These are phyloP conservation scores for Backusella macrospora DNA, from an alignment of 192 early-diverging fungal species.

Conservation along the genomic window DNA sequence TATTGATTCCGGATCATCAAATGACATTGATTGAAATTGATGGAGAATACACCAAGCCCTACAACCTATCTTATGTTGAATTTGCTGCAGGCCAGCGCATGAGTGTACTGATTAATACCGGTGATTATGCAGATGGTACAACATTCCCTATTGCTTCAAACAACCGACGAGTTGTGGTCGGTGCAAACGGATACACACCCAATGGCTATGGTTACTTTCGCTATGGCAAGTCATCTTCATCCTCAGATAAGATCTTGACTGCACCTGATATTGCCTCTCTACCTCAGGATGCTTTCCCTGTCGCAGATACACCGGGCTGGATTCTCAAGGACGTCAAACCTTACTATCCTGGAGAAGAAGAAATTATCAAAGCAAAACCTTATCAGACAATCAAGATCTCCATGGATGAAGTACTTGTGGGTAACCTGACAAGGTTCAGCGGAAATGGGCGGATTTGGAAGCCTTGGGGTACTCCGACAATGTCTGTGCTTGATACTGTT, in stretches of 20 bases:
- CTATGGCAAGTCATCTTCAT: background rate
- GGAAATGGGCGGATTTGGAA: background rate
- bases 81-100: conserved; percentile 50
- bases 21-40: conserved; percentile 55
- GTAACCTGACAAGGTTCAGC: conserved; percentile 2
- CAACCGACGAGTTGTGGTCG: background rate
- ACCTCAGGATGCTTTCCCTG: background rate
- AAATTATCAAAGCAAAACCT: background rate
- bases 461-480: background rate
- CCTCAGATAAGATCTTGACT: background rate
- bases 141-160: conserved; percentile 10
- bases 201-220: conserved; percentile 31
- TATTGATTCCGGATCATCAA: conserved; percentile 49
- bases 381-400: background rate
- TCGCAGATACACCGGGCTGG: background rate
- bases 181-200: background rate
- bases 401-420: background rate
- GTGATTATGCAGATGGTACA: conserved; percentile 26
- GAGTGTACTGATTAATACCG: conserved; percentile 43
- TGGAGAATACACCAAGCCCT: conserved; percentile 45
- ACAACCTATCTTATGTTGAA: conserved; percentile 38
- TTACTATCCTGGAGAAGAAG: background rate
- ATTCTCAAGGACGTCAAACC: background rate
- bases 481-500: background rate
- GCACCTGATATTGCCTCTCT: background rate